A percentile compares a stretch with the other conserved stretches of the same genome.
Conservation (phyloP, 2,329 filamentous ascomycete genomes). For the Fusarium bulbicola region DNA sequence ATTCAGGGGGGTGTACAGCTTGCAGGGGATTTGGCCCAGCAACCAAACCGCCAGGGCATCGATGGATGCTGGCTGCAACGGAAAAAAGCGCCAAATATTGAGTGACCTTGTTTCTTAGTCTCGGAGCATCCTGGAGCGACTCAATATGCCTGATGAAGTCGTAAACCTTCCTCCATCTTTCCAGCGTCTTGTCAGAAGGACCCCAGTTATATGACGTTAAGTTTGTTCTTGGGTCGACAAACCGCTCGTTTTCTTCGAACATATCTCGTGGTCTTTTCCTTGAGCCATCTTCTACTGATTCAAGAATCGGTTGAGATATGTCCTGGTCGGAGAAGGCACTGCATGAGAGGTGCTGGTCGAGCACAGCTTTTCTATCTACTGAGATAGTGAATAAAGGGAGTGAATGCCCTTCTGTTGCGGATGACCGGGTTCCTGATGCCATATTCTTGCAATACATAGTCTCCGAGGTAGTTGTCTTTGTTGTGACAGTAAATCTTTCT, state of each 20-base stretch:
- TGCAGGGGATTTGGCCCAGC: background rate
- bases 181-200: background rate
- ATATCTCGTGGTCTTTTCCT: background rate
- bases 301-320: background rate
- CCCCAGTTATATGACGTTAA: background rate
- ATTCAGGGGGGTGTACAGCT: background rate
- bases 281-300: background rate
- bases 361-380: background rate
- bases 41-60: background rate
- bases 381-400: background rate
- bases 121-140: background rate
- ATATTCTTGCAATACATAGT: rapidly evolving
- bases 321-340: background rate
- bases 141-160: background rate
- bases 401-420: background rate
- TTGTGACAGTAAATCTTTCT: rapidly evolving
- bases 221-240: background rate
- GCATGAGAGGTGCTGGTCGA: background rate
- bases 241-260: background rate
- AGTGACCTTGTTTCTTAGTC: background rate
- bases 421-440: rapidly evolving
- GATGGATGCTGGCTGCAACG: background rate
- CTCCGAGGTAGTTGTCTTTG: background rate
- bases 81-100: background rate
- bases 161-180: background rate